Evolutionary conservation across 176 grass and related monocot species (phyloP), one percentile per base, ranked within the genome.

Genomic region (Alopecurus myosuroides): DNA sequence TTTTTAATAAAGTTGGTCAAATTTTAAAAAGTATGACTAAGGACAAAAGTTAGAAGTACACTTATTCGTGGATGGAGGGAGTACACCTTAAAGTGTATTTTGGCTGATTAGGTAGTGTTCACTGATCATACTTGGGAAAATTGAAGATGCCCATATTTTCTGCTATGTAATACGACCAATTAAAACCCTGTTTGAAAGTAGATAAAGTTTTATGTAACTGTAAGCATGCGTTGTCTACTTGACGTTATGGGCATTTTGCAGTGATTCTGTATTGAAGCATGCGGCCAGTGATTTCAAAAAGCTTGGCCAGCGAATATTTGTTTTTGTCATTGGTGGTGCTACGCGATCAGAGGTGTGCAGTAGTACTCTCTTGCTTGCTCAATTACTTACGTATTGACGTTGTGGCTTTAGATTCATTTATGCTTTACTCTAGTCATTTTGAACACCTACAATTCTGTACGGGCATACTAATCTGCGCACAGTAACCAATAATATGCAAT

Each of bases 301-400:
- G 72, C 84, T 89, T 88, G 92, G 92, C 60, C 89, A 94, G 55
- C 83, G 92, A 77, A 92, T 94, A 42, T 94, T 94, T 89, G 86
- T 94, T 70, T 94, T 94, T 82, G 87, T 92, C 57, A 92, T 94
- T 75, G 92, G 92, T 35, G 92, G 92, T 56, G 89, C 89, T 53
- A 94, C 86, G 78, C 83, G 92, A 51, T 94, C 92, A 23, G 92
- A 94, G 89, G 92, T 81, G 55, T 73, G 33, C 35, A 48, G 70
- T 69, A 50, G 30, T 19, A 31, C 72, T 15, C 7, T 44, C 76
- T 35, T 31, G 22, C 56, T 72, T 77, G 45, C 28, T 77, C 57
- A 39, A 39, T 42, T 26, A 48, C 52, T 49, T 10, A 39, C 6
- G 36, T 76, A 68, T 30, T 44, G 65, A 34, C 18, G 4, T 41